These are phyloP conservation scores for Ceratocystis huliohia DNA, from an alignment of 2,329 filamentous ascomycete species.

Conservation along the genomic window DNA sequence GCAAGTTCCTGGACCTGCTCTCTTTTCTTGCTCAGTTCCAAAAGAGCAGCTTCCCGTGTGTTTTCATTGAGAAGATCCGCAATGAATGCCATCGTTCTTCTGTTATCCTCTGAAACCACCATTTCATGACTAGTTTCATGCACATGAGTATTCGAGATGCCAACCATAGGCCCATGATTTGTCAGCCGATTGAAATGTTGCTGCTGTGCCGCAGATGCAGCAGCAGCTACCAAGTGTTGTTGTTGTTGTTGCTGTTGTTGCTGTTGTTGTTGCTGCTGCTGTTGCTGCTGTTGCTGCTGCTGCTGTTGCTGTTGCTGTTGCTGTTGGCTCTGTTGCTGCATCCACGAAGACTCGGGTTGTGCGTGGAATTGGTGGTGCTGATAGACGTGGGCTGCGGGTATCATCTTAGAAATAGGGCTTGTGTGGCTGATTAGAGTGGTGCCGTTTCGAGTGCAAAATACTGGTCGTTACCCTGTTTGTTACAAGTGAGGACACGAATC, in stretches of 20 bases:
- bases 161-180: conserved; percentile 37
- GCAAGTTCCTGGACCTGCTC: conserved; percentile 96
- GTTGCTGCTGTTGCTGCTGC: conserved; percentile 55
- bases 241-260: conserved; percentile 42
- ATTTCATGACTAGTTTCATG: conserved; percentile 50
- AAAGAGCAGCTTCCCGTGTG: conserved; percentile 76
- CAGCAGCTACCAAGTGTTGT: conserved; percentile 41
- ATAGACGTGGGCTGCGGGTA: conserved; percentile 52
- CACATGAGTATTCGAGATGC: conserved; percentile 34
- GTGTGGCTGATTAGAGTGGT: neutral
- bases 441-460: neutral
- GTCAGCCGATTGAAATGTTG: conserved; percentile 63
- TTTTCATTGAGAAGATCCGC: conserved; percentile 79
- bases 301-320: conserved; percentile 49
- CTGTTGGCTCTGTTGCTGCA: conserved; percentile 48
- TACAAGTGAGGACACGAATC: neutral
- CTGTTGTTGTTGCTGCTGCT: conserved; percentile 50
- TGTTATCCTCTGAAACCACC: conserved; percentile 70
- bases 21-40: conserved; percentile 96
- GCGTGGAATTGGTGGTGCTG: conserved; percentile 54
- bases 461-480: neutral
- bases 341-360: conserved; percentile 45
- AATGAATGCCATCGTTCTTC: conserved; percentile 83
- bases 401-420: conserved; percentile 36
- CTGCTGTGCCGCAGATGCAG: conserved; percentile 40